phyloP scores from a whole-genome alignment of 306 rosid species.

The Lathyrus oleraceus region DNA sequence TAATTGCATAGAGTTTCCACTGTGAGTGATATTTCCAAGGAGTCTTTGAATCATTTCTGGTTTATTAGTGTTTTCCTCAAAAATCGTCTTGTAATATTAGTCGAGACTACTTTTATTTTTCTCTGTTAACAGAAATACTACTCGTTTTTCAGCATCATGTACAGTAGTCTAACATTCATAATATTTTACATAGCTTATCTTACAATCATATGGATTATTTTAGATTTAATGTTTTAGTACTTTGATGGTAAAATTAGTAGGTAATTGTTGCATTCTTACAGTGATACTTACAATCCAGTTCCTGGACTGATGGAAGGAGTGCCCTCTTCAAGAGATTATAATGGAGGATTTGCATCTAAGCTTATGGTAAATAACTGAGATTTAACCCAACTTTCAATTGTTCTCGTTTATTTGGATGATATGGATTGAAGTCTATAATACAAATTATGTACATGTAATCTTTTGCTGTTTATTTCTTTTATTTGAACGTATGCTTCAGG shows the following conservation, averaged over 20 bases:
- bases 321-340: conserved; percentile 85
- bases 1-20: too few species aligned
- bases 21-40: too few species aligned
- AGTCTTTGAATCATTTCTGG: too few species aligned
- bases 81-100: too few species aligned
- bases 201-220: neutral
- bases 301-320: conserved; percentile 92
- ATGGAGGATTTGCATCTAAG: conserved; percentile 91
- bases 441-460: too few species aligned
- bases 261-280: conserved; percentile 42
- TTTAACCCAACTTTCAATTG: conserved; percentile 6
- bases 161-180: too few species aligned
- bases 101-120: too few species aligned
- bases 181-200: neutral
- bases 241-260: conserved; percentile 14
- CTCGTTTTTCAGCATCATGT: too few species aligned
- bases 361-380: conserved; percentile 69
- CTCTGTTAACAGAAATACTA: too few species aligned
- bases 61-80: too few species aligned
- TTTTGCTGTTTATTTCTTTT: neutral
- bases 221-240: neutral
- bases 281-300: conserved; percentile 93
- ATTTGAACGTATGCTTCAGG: conserved; percentile 46
- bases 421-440: conserved; percentile 23
- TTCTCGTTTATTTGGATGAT: conserved; percentile 20